phyloP scores from a whole-genome alignment of 768 basidiomycete genomes.

The Tulasnella sp. region DNA sequence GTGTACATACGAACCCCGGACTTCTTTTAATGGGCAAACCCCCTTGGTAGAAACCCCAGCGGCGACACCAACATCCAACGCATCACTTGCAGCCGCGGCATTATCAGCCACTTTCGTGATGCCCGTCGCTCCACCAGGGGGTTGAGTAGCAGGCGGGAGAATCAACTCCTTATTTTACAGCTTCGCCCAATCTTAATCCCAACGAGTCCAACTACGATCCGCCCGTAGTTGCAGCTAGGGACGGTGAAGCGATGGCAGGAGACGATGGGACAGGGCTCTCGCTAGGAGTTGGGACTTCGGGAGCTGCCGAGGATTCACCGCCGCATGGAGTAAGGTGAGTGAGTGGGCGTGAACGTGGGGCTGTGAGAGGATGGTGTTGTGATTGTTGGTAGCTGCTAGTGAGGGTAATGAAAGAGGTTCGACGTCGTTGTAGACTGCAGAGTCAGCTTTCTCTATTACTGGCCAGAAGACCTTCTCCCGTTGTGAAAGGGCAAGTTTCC shows the following conservation, averaged over 20 bases:
- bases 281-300: constrained; percentile 40
- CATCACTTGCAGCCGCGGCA: neutral
- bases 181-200: constrained; percentile 70
- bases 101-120: neutral
- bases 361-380: neutral
- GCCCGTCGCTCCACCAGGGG: no score
- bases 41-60: no score
- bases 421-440: neutral
- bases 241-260: no score
- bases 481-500: no score
- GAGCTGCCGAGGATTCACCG: neutral
- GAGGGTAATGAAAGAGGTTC: constrained; percentile 11
- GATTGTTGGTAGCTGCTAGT: neutral
- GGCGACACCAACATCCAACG: no score
- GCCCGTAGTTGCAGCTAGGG: constrained; percentile 26
- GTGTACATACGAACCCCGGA: no score
- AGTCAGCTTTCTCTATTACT: no score
- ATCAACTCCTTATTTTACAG: constrained; percentile 66
- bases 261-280: neutral
- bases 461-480: no score
- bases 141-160: constrained; percentile 48
- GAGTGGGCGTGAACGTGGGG: constrained; percentile 33
- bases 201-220: constrained; percentile 73
- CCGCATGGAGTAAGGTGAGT: constrained; percentile 43
- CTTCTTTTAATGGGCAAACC: no score